phyloP scores from a whole-genome alignment of 176 grass and related monocot genomes.

The Zea luxurians region DNA sequence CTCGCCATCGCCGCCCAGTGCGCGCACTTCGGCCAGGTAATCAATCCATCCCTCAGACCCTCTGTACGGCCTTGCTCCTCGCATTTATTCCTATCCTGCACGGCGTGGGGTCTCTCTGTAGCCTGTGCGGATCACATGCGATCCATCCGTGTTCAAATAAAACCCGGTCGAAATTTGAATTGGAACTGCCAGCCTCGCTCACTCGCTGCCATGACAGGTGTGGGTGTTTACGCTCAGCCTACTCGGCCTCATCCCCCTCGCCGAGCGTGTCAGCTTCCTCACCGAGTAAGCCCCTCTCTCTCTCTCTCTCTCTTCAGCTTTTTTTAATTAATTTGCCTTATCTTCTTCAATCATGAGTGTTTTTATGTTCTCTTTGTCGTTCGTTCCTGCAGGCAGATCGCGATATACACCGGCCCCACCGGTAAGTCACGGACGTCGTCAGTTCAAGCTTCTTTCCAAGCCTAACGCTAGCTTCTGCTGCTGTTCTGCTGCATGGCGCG shows the following conservation, averaged over 20 bases:
- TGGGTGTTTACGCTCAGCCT: constrained; percentile 82
- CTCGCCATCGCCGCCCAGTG: constrained; percentile 65
- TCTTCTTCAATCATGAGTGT: too few species aligned
- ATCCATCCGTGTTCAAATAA: too few species aligned
- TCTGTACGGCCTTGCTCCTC: too few species aligned
- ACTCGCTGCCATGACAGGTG: constrained; percentile 38
- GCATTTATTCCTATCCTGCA: too few species aligned
- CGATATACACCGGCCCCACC: constrained; percentile 80
- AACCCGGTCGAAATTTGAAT: not conserved
- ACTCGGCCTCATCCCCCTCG: constrained; percentile 76
- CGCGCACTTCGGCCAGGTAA: constrained; percentile 56
- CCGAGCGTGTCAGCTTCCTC: constrained; percentile 95
- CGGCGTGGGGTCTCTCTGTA: too few species aligned
- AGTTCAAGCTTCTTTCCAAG: too few species aligned
- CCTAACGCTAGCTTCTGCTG: too few species aligned
- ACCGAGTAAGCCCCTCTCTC: constrained; percentile 61
- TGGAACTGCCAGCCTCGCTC: not conserved
- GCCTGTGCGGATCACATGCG: too few species aligned
- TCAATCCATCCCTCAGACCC: too few species aligned
- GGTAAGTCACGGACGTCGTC: constrained; percentile 40
- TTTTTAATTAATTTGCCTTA: too few species aligned
- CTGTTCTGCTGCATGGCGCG: not conserved
- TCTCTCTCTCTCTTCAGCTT: too few species aligned
- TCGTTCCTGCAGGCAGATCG: constrained; percentile 60
- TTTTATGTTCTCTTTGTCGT: too few species aligned